Evolutionary conservation across 805 yeast species (phyloP), one percentile per base, ranked within the genome.

Genomic region (Kodamaea kaohsiungensis): DNA sequence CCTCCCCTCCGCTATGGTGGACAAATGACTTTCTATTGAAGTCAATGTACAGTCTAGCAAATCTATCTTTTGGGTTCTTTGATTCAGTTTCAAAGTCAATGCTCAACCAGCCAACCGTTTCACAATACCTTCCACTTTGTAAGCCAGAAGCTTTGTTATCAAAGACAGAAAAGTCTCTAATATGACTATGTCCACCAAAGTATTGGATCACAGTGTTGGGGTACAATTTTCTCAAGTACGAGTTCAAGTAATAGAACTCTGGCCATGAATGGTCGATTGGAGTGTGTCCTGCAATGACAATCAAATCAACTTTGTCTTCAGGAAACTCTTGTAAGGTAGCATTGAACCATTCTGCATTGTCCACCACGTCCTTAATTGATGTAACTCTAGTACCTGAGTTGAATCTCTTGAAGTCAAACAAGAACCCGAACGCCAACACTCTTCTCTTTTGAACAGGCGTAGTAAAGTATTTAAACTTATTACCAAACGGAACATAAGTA

Each of bases 141-240:
- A 93, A 69, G 0, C 87, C 97, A 0, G 89, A 84, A 19, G 92
- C 80, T 48, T 71, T 73, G 1, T 75, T 71, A 64, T 93, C 98
- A 49, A 85, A 75, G 2, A 82, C 73, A 7, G 83, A 79, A 68
- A 87, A 93, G 68, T 93, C 98, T 57, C 98, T 77, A 13, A 93
- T 84, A 66, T 93, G 98, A 27, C 96, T 85, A 70, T 93, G 98
- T 1, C 98, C 98, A 1, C 98, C 98, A 69, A 93, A 87, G 61
- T 88, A 89, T 66, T 91, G 97, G 51, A 93, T 88, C 0, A 84
- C 74, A 0, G 80, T 77, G 30, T 77, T 66, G 5, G 96, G 93
- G 61, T 82, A 88, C 25, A 69, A 72, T 22, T 65, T 55, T 56
- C 98, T 80, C 25, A 93, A 68, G 5, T 67, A 68, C 0, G 63